Conservation (phyloP, 139 green algal genomes). For the Axilococcus clingmanii region DNA sequence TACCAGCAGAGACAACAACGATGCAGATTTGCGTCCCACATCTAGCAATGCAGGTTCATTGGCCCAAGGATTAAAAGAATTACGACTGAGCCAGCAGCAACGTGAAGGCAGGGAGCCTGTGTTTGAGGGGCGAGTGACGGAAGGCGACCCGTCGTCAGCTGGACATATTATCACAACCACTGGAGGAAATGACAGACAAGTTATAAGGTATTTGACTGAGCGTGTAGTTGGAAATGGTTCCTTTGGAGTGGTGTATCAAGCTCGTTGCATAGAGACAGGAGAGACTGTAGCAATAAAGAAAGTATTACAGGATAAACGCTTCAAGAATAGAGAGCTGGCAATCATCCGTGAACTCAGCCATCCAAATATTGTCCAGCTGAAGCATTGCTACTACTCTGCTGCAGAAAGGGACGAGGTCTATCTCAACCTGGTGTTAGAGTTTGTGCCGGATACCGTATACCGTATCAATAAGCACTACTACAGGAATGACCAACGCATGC, state of each 20-base stretch:
- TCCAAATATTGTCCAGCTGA: constrained; percentile 93
- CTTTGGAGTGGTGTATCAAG: constrained; percentile 97
- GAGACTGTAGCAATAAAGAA: constrained; percentile 99
- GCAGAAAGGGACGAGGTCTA: constrained; percentile 66
- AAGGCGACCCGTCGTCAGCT: constrained; percentile 47
- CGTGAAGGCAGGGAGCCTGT: constrained; percentile 36
- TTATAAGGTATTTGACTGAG: constrained; percentile 81
- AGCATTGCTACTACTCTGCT: constrained; percentile 94
- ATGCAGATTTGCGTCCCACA: too few relatives aligned
- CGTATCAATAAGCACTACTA: constrained; percentile 93
- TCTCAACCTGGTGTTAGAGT: constrained; percentile 98
- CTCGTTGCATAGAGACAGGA: constrained; percentile 84
- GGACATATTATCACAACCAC: constrained; percentile 42
- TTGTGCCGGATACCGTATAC: constrained; percentile 96
- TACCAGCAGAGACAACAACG: too few relatives aligned
- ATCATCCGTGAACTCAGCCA: constrained; percentile 97
- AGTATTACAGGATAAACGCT: constrained; percentile 98
- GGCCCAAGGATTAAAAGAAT: constrained; percentile 47
- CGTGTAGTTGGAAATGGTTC: constrained; percentile 94
- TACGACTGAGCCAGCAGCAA: constrained; percentile 37
- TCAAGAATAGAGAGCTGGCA: constrained; percentile 99
- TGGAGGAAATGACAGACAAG: constrained; percentile 26
- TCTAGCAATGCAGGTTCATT: not conserved
- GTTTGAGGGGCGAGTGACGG: constrained; percentile 49
- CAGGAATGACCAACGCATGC: constrained; percentile 89